A percentile compares a stretch with the other conserved stretches of the same genome.
Evolutionary conservation across 78 protist species (phyloP).

Genomic region (Mastigamoeba balamuthi): DNA sequence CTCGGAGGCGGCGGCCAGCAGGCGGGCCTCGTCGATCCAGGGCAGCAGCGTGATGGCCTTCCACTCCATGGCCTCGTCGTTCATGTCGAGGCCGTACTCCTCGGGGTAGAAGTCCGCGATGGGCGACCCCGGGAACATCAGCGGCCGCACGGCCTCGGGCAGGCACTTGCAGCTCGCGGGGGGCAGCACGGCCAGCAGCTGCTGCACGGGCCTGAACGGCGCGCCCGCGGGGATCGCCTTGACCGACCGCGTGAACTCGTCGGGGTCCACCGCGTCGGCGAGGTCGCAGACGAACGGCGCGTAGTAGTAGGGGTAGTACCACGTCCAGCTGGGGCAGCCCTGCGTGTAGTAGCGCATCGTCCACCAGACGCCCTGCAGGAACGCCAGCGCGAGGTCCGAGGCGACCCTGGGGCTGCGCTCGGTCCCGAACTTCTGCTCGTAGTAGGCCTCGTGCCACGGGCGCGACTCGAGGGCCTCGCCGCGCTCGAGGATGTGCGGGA

Average conservation of each 20-base stretch:
- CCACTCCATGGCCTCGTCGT: constrained; percentile 66
- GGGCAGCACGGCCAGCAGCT: constrained; percentile 95
- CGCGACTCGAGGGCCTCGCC: background rate
- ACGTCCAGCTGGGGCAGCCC: constrained; percentile 90
- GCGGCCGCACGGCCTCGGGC: constrained; percentile 37
- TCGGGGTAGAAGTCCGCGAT: constrained; percentile 82
- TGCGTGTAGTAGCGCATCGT: constrained; percentile 88
- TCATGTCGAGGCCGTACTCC: constrained; percentile 64
- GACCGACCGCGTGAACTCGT: constrained; percentile 6
- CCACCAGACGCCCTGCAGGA: constrained; percentile 86
- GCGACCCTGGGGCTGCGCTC: background rate
- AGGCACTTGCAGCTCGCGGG: constrained; percentile 35
- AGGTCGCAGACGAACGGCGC: constrained; percentile 84
- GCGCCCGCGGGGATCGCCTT: constrained; percentile 16
- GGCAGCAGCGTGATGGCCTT: constrained; percentile 85
- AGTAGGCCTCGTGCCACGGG: constrained; percentile 6
- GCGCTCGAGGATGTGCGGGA: no score
- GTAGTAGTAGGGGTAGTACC: constrained; percentile 95
- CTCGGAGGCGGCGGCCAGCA: no score
- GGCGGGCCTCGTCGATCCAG: constrained; percentile 73
- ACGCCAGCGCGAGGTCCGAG: background rate
- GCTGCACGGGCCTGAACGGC: constrained; percentile 89
- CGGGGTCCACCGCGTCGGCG: background rate
- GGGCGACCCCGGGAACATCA: constrained; percentile 67
- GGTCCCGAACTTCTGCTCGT: constrained; percentile 6